Conservation (phyloP, 495 filamentous ascomycete genomes). For the Chlorociboria aeruginascens region DNA sequence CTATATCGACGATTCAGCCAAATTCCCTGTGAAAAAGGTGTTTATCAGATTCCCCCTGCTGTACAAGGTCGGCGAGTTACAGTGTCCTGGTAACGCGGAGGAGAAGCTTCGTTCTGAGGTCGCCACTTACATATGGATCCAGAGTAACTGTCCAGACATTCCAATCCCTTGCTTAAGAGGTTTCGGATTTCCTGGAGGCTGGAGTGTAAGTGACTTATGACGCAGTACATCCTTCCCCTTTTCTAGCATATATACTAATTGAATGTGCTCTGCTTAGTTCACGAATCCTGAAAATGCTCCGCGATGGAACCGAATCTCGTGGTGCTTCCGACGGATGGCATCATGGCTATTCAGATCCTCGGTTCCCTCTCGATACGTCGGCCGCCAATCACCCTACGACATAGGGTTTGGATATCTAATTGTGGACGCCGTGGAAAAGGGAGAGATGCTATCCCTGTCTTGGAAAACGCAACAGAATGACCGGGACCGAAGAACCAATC, state of each 20-base stretch:
- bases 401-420: not conserved
- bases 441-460: not conserved
- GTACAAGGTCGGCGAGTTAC: slow-evolving; percentile 2
- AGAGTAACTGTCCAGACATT: slow-evolving; percentile 2
- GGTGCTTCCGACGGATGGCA: not conserved
- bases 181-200: not conserved
- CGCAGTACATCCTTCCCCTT: too few species aligned
- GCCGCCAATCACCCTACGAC: not conserved
- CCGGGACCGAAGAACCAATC: not conserved
- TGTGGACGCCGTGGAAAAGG: not conserved
- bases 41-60: slow-evolving; percentile 4
- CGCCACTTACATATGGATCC: slow-evolving; percentile 1
- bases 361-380: not conserved
- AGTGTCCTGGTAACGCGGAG: slow-evolving; percentile 2
- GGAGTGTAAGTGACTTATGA: not conserved
- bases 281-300: not conserved
- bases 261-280: not conserved
- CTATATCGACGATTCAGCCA: not conserved
- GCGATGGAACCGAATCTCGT: not conserved
- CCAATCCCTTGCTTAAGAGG: not conserved
- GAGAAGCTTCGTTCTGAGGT: too few species aligned
- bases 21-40: not conserved
- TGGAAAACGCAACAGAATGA: not conserved
- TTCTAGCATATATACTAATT: too few species aligned
- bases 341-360: too few species aligned